Evolutionary conservation across 148 eudicot species (phyloP), one percentile per base, ranked within the genome.

Genomic region (Spergularia marina): DNA sequence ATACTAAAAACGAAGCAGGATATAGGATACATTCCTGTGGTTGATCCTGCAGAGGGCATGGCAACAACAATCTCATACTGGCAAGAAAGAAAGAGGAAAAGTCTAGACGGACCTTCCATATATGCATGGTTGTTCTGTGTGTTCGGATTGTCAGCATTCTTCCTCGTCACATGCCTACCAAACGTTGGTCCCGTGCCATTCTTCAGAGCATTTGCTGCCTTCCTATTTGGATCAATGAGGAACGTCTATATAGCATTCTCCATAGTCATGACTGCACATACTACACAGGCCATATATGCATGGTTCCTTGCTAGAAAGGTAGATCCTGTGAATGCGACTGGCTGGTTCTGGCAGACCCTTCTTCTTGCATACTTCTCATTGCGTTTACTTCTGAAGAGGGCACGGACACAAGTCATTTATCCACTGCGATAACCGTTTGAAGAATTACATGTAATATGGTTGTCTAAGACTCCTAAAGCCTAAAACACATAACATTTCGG

Each of bases 331-430:
- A 89, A 89, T 83, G 82, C 90, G 23, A 86, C 76, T 73, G 93
- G 91, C 4, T 91, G 97, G 97, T 84, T 89, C 70, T 89, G 86
- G 91, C 93, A 89, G 75, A 89, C 97, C n/a, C 59, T 82, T 53
- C 78, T 74, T 55, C 86, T 91, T 54, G 93, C 91, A 56, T 14
- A 81, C 0, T 85, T 87, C 67, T 91, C 93, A 1, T 75, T 89
- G 81, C 86, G 89, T n/a, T 80, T 77, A 25, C 76, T 91, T 62
- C 53, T 87, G 82, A 86, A 82, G 76, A 89, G 89, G 80, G 91
- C 90, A 30, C 57, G 76, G 21, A 56, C 74, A 40, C 0, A 57
- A 40, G 15, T 16, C n/a, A 8, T 12, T n/a, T n/a, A n/a, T 30
- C 36, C 36, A 30, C 36, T 30, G 3, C 36, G 36, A 30, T 30